Base-by-base conservation (phyloP, 768 basidiomycete genomes). In the Neoboletus subvelutipes region DNA sequence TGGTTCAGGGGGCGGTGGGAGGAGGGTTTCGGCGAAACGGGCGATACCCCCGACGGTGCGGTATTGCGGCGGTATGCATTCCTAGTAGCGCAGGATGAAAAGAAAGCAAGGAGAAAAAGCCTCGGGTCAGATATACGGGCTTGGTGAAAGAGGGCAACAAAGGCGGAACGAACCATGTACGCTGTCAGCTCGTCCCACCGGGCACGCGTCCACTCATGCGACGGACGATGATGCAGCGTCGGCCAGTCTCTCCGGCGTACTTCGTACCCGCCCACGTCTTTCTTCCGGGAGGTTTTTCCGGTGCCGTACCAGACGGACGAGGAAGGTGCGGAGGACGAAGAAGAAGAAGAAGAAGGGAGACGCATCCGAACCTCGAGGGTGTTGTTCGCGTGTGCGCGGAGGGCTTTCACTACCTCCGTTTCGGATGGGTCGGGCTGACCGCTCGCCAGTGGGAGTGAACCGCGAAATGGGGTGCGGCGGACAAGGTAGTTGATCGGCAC, bases 161-260 rank as follows among this genome's bases (percentile, higher is more conserved):
- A 31, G 7, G 28, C n/a, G 33, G 17, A 49, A 29, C 13, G 41
- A 59, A 92, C 91, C 61, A 91, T 68, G 64, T 93, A 94, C 11
- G 87, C 60, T 0, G 86, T 89, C 53, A 80, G 62, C 2, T 76
- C 67, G 10, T 88, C 81, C 90, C 91, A 92, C 13, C 83, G 77
- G 13, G 67, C 68, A 64, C 78, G 65, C 56, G 68, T 62, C 52
- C 64, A 73, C 67, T 57, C 63, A 61, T 48, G 70, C 50, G 52
- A 66, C 43, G 37, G 62, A 55, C 50, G 65, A 39, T 59, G 64
- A 22, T 42, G 62, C 48, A 61, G 56, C 31, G 31, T 61, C 18
- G 62, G 62, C 80, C 77, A 80, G 55, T 77, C 76, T 56, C 77
- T 82, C 55, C 83, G 72, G 13, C 88, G 79, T 12, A 90, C 72